These are phyloP conservation scores for Tetrahymena elliotti DNA, from an alignment of 73 alveolate species.

Conservation along the genomic window DNA sequence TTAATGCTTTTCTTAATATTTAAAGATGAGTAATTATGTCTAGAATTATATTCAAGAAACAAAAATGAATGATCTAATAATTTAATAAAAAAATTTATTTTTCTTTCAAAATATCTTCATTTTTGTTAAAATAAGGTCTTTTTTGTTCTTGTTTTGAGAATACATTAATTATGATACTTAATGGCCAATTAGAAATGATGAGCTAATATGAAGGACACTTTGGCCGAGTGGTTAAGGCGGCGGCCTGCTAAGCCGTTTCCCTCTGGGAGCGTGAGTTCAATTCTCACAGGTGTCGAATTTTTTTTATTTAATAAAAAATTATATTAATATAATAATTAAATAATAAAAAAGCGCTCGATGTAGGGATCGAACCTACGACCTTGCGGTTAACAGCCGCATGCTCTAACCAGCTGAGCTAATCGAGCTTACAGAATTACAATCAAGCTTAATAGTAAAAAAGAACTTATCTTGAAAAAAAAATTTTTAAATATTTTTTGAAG, in stretches of 20 bases:
- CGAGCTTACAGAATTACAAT: background rate
- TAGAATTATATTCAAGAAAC: too few relatives aligned
- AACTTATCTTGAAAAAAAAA: background rate
- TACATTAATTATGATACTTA: background rate
- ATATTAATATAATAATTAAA: background rate
- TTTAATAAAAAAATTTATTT: too few relatives aligned
- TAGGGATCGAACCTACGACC: constrained; percentile 2
- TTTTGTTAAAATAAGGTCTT: too few relatives aligned
- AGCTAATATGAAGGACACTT: constrained; percentile 29
- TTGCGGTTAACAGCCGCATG: background rate
- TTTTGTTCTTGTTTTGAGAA: background rate
- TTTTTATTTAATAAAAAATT: background rate
- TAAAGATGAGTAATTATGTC: too few relatives aligned
- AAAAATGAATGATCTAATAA: too few relatives aligned
- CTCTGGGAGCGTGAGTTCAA: constrained; percentile 4
- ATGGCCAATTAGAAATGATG: background rate
- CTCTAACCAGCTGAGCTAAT: background rate
- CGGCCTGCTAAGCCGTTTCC: constrained; percentile 75
- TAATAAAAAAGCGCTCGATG: background rate
- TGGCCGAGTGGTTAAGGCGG: constrained; percentile 94
- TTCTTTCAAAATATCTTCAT: too few relatives aligned
- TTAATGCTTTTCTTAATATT: too few relatives aligned
- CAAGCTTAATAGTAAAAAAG: background rate
- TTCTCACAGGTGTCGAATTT: constrained; percentile 1
- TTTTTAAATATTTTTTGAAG: background rate